phyloP scores from a whole-genome alignment of 192 early-diverging fungal species.

The Coemansia sp. region DNA sequence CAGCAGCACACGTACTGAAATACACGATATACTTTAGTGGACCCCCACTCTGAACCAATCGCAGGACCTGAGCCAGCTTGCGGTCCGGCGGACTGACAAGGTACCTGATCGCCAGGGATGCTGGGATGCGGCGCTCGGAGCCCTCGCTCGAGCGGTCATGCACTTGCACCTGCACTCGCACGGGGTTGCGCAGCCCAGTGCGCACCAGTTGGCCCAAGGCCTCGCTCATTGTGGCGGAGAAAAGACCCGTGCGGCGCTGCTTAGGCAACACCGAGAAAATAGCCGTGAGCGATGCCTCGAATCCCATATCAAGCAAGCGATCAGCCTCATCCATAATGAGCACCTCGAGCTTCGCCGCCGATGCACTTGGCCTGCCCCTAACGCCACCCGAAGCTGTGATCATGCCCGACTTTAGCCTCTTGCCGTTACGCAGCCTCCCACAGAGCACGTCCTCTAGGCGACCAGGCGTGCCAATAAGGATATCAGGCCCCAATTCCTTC shows the following conservation, averaged over 20 bases:
- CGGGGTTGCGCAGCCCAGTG: conserved; percentile 90
- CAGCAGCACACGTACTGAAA: conserved; percentile 91
- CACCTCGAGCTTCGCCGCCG: conserved; percentile 79
- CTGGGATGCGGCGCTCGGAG: conserved; percentile 24
- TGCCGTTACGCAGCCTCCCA: conserved; percentile 33
- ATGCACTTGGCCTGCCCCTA: conserved; percentile 52
- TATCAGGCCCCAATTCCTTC: conserved; percentile 66
- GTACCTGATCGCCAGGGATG: conserved; percentile 67
- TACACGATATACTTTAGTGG: conserved; percentile 89
- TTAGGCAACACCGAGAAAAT: conserved; percentile 85
- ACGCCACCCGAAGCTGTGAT: conserved; percentile 38
- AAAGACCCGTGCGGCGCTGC: conserved; percentile 92
- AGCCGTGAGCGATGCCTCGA: conserved; percentile 70
- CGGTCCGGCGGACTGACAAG: conserved; percentile 75
- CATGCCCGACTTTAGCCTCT: conserved; percentile 37
- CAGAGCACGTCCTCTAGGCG: conserved; percentile 77
- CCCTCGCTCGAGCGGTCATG: conserved; percentile 47
- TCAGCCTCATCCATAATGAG: conserved; percentile 95
- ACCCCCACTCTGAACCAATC: conserved; percentile 57
- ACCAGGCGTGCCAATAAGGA: conserved; percentile 90
- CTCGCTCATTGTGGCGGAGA: conserved; percentile 96
- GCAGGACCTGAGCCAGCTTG: conserved; percentile 74
- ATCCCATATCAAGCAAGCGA: conserved; percentile 91
- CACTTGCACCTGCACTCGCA: conserved; percentile 85
- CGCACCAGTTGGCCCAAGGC: conserved; percentile 76